Percentiles rank a stretch among this genome's conserved stretches.
These are phyloP conservation scores for Ustilago loliicola DNA, from an alignment of 1,284 basidiomycete species.

Conservation along the genomic window DNA sequence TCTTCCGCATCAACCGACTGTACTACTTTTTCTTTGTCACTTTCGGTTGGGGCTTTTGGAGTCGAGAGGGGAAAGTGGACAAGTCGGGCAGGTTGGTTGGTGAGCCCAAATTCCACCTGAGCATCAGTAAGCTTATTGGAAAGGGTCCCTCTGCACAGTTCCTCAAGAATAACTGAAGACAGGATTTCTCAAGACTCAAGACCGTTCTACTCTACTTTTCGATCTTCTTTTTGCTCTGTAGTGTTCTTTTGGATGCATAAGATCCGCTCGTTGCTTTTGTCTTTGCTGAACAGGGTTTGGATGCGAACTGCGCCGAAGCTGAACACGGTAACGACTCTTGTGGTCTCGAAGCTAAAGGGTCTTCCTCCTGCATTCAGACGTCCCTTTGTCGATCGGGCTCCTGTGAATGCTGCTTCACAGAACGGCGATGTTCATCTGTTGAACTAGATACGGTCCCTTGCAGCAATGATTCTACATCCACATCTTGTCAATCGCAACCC, in stretches of 20 bases:
- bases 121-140: conserved; percentile 51
- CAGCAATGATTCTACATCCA: neutral
- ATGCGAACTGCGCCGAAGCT: conserved; percentile 5
- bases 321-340: neutral
- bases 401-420: conserved; percentile 11
- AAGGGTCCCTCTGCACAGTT: conserved; percentile 43
- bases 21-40: conserved; percentile 66
- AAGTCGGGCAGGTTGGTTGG: conserved; percentile 47
- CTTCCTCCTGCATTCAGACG: neutral
- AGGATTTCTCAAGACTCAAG: conserved; percentile 6
- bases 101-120: conserved; percentile 56
- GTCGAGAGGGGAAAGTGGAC: conserved; percentile 38
- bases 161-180: conserved; percentile 33
- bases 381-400: neutral
- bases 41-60: conserved; percentile 66
- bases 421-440: conserved; percentile 13
- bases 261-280: neutral
- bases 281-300: neutral
- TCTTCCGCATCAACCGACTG: conserved; percentile 51
- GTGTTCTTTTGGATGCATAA: conserved; percentile 23
- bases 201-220: neutral
- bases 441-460: neutral
- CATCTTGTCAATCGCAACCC: neutral
- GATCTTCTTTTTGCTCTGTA: neutral
- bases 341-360: neutral